Evolutionary conservation across 2,329 filamentous ascomycete species (phyloP).

Genomic region (Calonectria pseudoreteaudii): DNA sequence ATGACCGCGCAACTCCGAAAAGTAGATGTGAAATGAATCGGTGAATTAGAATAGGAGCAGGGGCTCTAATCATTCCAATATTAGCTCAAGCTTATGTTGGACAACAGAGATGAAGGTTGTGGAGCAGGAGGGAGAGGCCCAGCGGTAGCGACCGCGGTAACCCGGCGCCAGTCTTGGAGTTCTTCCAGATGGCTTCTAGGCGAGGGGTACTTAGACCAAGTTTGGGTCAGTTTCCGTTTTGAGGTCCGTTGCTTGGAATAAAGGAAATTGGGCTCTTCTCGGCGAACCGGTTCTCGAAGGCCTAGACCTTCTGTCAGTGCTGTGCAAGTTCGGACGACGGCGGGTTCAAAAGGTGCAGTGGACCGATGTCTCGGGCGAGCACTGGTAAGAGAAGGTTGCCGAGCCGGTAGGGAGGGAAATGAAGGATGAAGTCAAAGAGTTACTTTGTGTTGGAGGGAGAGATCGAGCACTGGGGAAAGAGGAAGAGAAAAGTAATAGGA

Average conservation of each 20-base stretch:
- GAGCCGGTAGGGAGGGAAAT: background rate
- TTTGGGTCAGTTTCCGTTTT: conserved; percentile 13
- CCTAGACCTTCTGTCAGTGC: background rate
- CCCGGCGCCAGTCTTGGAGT: background rate
- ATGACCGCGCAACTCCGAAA: conserved; percentile 9
- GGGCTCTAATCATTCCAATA: conserved; percentile 18
- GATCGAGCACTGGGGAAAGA: background rate
- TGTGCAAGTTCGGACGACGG: background rate
- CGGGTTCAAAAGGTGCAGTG: conserved; percentile 8
- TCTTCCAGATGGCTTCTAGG: conserved; percentile 12
- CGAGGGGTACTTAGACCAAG: conserved; percentile 6
- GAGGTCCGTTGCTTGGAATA: background rate
- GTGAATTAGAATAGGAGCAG: conserved; percentile 18
- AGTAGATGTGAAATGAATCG: conserved; percentile 20
- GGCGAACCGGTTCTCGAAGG: background rate
- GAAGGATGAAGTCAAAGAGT: conserved; percentile 4
- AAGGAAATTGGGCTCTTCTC: conserved; percentile 13
- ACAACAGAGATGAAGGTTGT: conserved; percentile 18
- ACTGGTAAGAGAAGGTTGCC: background rate
- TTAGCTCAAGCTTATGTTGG: conserved; percentile 13
- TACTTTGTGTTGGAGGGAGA: background rate
- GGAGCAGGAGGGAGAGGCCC: conserved; percentile 2
- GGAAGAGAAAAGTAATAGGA: background rate
- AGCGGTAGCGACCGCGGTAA: background rate
- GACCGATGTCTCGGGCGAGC: conserved; percentile 1